These are phyloP conservation scores for Yamadazyma diospyri DNA, from an alignment of 1,139 yeast species.

Conservation along the genomic window DNA sequence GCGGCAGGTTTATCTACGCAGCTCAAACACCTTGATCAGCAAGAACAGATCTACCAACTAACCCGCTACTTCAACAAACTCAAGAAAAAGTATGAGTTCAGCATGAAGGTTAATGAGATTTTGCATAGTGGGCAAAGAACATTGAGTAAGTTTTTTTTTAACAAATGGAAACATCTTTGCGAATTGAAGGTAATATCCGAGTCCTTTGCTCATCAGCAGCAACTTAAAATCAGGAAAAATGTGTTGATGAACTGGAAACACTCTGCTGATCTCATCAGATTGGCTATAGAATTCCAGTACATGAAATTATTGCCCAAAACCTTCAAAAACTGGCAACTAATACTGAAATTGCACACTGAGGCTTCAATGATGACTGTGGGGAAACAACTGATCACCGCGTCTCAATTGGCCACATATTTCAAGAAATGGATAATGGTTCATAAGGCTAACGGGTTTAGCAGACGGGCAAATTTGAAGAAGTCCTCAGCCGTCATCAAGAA, in stretches of 20 bases:
- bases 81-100: conserved; percentile 4
- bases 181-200: conserved; percentile 6
- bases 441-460: no score
- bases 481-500: no score
- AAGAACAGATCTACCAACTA: conserved; percentile 7
- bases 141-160: conserved; percentile 9
- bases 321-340: conserved; percentile 17
- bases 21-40: conserved; percentile 8
- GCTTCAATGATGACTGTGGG: neutral
- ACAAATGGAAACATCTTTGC: conserved; percentile 13
- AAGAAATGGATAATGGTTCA: conserved; percentile 5
- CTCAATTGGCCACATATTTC: conserved; percentile 1
- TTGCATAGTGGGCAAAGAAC: conserved; percentile 1
- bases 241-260: conserved; percentile 14
- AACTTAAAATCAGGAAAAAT: conserved; percentile 6
- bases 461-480: no score
- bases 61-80: conserved; percentile 7
- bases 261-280: conserved; percentile 2
- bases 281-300: conserved; percentile 14
- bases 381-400: neutral
- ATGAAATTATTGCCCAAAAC: conserved; percentile 5
- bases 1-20: conserved; percentile 7
- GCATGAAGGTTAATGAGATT: conserved; percentile 4
- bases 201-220: conserved; percentile 7
- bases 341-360: conserved; percentile 1